These are phyloP conservation scores for Rosa hybrid DNA, from an alignment of 331 rosid species.

Conservation along the genomic window DNA sequence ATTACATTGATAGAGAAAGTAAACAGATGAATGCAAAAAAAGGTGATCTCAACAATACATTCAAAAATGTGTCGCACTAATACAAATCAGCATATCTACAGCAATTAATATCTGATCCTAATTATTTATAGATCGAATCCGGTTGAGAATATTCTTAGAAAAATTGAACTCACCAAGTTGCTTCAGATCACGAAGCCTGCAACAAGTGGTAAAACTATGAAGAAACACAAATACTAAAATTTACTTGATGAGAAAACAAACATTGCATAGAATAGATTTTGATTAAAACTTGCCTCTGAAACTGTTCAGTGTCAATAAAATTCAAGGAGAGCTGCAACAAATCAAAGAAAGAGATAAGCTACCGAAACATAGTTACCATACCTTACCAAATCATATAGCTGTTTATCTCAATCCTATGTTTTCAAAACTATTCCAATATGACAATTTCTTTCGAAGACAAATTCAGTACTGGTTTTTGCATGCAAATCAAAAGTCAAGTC, in stretches of 20 bases:
- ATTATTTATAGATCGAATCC: neutral
- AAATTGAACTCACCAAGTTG: constrained; percentile 61
- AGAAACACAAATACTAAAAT: constrained; percentile 6
- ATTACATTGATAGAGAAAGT: neutral
- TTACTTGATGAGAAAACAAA: constrained; percentile 4
- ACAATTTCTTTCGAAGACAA: neutral
- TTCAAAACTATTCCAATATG: neutral
- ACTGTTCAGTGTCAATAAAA: constrained; percentile 72
- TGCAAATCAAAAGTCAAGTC: neutral
- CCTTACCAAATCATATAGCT: neutral
- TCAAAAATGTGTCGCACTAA: neutral
- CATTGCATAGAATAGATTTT: neutral
- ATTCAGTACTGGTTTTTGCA: neutral
- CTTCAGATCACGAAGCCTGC: constrained; percentile 80
- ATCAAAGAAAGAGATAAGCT: constrained; percentile 17
- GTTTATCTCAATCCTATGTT: neutral
- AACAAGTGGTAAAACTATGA: constrained; percentile 21
- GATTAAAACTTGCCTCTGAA: constrained; percentile 63
- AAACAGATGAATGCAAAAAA: neutral
- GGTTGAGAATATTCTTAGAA: neutral
- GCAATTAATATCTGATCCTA: neutral
- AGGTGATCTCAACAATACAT: neutral
- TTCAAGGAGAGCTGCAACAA: constrained; percentile 51
- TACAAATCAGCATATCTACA: neutral
- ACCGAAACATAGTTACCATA: neutral